Evolutionary conservation across 352 stramenopile species (phyloP).

Genomic region (Phytopythium oedochilum): DNA sequence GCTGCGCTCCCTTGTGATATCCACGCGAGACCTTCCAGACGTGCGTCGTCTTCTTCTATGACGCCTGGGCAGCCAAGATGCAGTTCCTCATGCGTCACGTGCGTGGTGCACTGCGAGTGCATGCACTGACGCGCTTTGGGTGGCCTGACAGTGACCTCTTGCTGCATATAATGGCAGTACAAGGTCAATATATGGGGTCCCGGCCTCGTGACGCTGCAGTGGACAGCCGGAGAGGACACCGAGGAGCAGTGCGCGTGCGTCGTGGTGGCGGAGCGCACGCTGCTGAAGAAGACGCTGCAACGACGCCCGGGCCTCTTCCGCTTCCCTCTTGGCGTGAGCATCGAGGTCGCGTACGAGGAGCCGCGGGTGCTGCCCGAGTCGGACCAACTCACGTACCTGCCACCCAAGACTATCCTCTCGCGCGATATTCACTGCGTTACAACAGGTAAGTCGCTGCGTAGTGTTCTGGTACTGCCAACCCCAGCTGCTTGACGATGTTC

Average conservation of each 20-base stretch:
- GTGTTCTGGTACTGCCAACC: too few species aligned
- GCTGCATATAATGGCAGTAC: too few species aligned
- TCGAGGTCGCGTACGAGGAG: conserved; percentile 55
- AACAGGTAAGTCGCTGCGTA: background rate
- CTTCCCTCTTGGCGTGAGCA: conserved; percentile 26
- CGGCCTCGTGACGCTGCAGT: conserved; percentile 49
- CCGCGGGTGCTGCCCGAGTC: conserved; percentile 39
- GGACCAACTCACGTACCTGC: conserved; percentile 56
- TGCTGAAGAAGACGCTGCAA: conserved; percentile 48
- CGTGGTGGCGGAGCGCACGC: conserved; percentile 48
- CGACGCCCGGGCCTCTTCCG: conserved; percentile 24
- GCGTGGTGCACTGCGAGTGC: conserved; percentile 21
- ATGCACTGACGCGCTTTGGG: too few species aligned
- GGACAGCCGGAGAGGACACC: conserved; percentile 55
- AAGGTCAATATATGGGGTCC: conserved; percentile 47
- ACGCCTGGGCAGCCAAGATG: conserved; percentile 62
- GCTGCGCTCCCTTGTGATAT: background rate
- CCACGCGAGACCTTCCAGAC: conserved; percentile 38
- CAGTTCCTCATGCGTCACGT: conserved; percentile 56
- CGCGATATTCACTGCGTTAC: conserved; percentile 30
- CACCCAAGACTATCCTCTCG: conserved; percentile 30
- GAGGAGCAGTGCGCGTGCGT: conserved; percentile 53
- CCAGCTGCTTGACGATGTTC: too few species aligned
- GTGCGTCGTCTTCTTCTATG: conserved; percentile 68
- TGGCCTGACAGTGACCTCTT: too few species aligned